A percentile compares a stretch with the other conserved stretches of the same genome.
phyloP scores from a whole-genome alignment of 176 grass and related monocot genomes.

The Urochloa ruziziensis region DNA sequence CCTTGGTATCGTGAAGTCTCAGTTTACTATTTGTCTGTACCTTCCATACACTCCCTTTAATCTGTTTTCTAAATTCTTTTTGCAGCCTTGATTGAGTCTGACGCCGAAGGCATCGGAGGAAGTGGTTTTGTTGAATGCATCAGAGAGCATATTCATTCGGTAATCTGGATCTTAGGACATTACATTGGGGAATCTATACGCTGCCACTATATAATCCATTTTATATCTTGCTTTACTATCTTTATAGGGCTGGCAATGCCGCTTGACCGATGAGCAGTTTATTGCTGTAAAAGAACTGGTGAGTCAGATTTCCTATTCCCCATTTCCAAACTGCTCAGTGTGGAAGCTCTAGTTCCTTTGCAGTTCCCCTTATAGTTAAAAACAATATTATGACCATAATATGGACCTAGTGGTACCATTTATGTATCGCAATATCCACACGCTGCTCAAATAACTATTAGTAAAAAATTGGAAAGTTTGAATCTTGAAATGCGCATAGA shows the following conservation, averaged over 20 bases:
- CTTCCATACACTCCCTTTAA: slow-evolving; percentile 13
- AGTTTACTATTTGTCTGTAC: slow-evolving; percentile 14
- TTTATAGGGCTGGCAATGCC: slow-evolving; percentile 97
- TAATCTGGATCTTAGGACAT: slow-evolving; percentile 44
- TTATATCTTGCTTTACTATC: slow-evolving; percentile 34
- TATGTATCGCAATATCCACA: neutral
- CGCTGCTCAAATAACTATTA: neutral
- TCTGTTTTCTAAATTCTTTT: slow-evolving; percentile 26
- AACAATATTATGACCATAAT: neutral
- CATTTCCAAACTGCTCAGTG: neutral
- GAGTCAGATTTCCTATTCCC: slow-evolving; percentile 32
- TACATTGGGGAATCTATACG: slow-evolving; percentile 19
- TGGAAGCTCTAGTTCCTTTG: neutral
- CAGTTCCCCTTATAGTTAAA: neutral
- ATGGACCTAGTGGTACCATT: neutral
- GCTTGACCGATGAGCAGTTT: slow-evolving; percentile 97
- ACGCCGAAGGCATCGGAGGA: slow-evolving; percentile 97
- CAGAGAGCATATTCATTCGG: slow-evolving; percentile 96
- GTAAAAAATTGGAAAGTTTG: neutral
- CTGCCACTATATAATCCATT: slow-evolving; percentile 21
- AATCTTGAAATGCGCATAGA: neutral
- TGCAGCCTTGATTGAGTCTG: slow-evolving; percentile 98
- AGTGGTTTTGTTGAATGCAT: slow-evolving; percentile 99
- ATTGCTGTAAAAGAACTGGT: slow-evolving; percentile 99
- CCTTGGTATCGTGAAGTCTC: slow-evolving; percentile 75